Conservation (phyloP, 495 filamentous ascomycete genomes). For the Neurospora hispaniola region DNA sequence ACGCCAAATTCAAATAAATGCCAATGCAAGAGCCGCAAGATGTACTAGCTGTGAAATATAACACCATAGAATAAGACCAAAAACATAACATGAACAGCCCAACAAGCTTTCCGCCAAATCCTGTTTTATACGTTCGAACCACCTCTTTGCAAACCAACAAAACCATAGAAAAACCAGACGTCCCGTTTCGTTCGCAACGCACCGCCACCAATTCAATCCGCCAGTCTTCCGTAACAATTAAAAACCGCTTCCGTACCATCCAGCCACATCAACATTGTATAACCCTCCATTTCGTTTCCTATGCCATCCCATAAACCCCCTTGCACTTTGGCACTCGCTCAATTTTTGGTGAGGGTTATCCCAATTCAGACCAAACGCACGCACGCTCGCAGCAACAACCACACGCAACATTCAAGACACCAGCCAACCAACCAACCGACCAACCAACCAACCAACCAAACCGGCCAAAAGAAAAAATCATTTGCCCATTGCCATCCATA, state of each 20-base stretch:
- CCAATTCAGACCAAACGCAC: background rate
- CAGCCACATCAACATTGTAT: background rate
- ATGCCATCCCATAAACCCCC: background rate
- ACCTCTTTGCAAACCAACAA: background rate
- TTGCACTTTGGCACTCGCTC: background rate
- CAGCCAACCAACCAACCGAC: background rate
- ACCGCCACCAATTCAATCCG: background rate
- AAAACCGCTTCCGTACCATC: background rate
- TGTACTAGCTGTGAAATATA: background rate
- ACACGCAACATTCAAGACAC: conserved; percentile 4
- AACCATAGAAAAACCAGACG: background rate
- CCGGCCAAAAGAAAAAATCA: conserved; percentile 2
- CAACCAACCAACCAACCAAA: conserved; percentile 3
- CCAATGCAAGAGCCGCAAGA: background rate
- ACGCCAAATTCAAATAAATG: background rate
- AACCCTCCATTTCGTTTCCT: background rate
- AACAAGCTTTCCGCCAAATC: background rate
- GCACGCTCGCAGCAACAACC: conserved; percentile 1
- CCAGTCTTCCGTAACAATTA: background rate
- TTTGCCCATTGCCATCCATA: background rate
- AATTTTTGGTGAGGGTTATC: background rate
- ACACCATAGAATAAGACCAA: background rate
- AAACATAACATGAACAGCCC: background rate
- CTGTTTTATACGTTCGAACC: background rate
- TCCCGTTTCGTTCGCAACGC: background rate